Evolutionary conservation across 371 early-diverging fungal species (phyloP), one percentile per base, ranked within the genome.

Genomic region (Batkoa obscura): DNA sequence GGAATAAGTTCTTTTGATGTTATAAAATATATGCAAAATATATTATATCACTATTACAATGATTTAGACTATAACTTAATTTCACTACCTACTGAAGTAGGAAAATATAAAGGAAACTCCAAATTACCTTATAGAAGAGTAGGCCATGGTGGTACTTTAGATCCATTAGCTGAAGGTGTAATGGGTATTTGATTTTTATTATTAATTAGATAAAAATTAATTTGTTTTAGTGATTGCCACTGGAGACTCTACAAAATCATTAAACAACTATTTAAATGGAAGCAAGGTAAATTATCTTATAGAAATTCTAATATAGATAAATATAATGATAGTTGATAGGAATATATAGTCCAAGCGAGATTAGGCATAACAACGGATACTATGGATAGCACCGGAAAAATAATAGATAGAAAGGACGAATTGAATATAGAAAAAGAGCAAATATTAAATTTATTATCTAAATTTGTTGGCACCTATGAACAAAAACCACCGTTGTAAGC

Each of bases 131-230:
- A 9, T 10, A 53, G 41, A 39, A 65, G 64, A 60, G 55, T 68
- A 58, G 79, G 79, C 0, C 79, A 79, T 59, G 79, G 78, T 1
- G 79, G 79, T 30, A 79, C 79, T 0, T 58, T 79, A 51, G 79
- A 79, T 58, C 79, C 79, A 2, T 58, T 78, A 50, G 79, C 79
- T 2, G 59, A 67, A 1, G 79, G 79, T 9, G 66, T 75, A 15
- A 61, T 76, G 10, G 70, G 70, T 68, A 57, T 38, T 10, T 53
- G 17, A 31, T 4, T 50, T 35, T 37, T 23, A 6, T 31, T 50
- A 4, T 50, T 50, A 4, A 13, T 50, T 50, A 31, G 13, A 10
- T 50, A 6, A 50, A 31, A 31, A 8, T 5, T 50, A 31, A 13
- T 37, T 5, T 4, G 33, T 15, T 52, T 23, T 58, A 36, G 63